Base-by-base conservation (phyloP, 192 early-diverging fungal genomes). In the Coemansia interrupta region DNA sequence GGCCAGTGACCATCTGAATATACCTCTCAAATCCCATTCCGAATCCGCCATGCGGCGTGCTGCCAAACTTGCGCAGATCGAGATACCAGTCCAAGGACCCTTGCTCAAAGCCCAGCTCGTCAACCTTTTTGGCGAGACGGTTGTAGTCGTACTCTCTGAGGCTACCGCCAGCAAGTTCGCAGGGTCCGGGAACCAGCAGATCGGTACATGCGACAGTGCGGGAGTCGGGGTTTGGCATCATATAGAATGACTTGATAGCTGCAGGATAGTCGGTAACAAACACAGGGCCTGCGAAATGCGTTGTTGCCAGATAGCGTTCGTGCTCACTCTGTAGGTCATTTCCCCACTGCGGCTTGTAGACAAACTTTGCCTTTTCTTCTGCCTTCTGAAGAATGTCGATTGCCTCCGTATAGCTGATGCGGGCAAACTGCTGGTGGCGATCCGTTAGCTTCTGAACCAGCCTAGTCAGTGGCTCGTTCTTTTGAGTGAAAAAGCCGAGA, bases 251-350 rank as follows among this genome's bases (percentile, higher is more conserved):
- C 68, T 95, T 95, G 26, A 90, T 60, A 10, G 56, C 63, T 1
- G 74, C 67, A 6, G 92, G 93, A 63, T 93, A 96, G 54, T 93
- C 87, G n/a, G 90, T 93, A 15, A 96, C 89, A 84, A 92, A 96
- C 3, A 96, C 88, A 1, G 93, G 93, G 4, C 74, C 64, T 8
- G 67, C 72, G n/a, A 82, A 68, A 45, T 85, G 73, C 12, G 56
- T 66, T 0, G 85, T 82, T 2, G 89, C 86, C 32, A 95, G 67
- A 72, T 85, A 93, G 56, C 85, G 84, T 64, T 95, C 93, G 69
- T 95, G 93, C 56, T 93, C 92, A 42, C 84, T 86, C 60, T 93
- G 90, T 30, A 95, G 63, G 5, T 81, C 74, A 10, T 67, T 67
- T 4, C 92, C 92, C 89, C 88, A 93, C 24, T 73, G 75, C 0